Conservation (phyloP, 2,329 filamentous ascomycete genomes). For the Ophiostoma australiae region DNA sequence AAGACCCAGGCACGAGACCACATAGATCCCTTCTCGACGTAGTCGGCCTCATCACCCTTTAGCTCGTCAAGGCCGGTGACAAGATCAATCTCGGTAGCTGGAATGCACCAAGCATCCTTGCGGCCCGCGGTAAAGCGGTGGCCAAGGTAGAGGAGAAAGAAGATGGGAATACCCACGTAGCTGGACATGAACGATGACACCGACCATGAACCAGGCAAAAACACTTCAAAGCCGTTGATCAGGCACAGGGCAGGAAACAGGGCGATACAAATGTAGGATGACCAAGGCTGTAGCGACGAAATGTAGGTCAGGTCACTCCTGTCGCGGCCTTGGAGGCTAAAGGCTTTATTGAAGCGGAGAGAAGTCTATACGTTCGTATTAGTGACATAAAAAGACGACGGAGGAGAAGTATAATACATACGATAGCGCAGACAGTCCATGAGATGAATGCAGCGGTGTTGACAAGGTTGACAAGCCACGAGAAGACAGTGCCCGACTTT, state of each 20-base stretch:
- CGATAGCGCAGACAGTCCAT: conserved; percentile 39
- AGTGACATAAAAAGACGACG: background rate
- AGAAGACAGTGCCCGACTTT: conserved; percentile 32
- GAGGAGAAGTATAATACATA: conserved; percentile 11
- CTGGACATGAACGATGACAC: background rate
- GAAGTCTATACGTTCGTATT: background rate
- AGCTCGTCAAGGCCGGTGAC: background rate
- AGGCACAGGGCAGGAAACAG: background rate
- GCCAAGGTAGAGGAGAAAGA: background rate
- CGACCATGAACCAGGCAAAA: background rate
- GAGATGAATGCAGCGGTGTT: conserved; percentile 42
- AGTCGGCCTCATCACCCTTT: background rate
- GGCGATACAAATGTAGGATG: background rate
- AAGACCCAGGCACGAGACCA: background rate
- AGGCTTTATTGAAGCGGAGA: background rate
- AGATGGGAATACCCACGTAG: background rate
- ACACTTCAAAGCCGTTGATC: background rate
- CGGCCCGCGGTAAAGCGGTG: background rate
- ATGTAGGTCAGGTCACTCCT: background rate
- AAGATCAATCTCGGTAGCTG: background rate
- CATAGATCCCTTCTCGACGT: background rate
- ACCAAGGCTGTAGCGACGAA: background rate
- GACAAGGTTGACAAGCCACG: conserved; percentile 40
- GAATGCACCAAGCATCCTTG: background rate
- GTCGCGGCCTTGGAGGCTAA: background rate